Conservation (phyloP, 2,329 filamentous ascomycete genomes). For the Colletotrichum sp. region DNA sequence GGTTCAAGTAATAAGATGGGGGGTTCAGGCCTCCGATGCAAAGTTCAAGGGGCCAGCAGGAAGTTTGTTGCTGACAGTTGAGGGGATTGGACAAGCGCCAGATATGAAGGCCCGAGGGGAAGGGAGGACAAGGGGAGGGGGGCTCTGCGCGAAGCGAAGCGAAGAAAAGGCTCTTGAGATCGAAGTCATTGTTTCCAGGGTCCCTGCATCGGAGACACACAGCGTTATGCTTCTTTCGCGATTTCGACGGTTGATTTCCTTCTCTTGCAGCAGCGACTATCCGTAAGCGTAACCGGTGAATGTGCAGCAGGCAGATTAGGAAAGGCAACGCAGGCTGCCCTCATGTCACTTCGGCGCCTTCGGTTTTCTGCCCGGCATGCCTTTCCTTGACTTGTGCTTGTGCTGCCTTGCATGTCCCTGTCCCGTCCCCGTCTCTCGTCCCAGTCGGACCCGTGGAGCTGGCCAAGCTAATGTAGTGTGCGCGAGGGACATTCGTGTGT, state of each 20-base stretch:
- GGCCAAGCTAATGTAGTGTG: constrained; percentile 10
- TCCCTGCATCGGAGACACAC: constrained; percentile 11
- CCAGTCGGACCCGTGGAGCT: constrained; percentile 8
- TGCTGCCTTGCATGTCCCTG: constrained; percentile 1
- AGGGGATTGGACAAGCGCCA: neutral
- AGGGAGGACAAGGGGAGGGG: neutral
- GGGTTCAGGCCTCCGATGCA: neutral
- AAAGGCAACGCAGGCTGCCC: neutral
- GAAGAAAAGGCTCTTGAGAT: neutral
- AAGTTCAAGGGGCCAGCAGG: neutral
- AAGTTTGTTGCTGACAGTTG: neutral
- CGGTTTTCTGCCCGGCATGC: neutral
- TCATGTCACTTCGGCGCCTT: neutral
- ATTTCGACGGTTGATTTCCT: neutral
- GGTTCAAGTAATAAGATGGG: neutral
- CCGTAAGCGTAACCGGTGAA: neutral
- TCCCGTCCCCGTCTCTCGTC: neutral
- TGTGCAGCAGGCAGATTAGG: neutral
- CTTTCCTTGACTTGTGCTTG: neutral
- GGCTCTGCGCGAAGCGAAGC: neutral
- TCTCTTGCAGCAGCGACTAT: neutral
- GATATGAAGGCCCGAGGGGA: neutral
- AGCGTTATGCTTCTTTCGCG: neutral
- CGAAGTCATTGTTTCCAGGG: neutral
- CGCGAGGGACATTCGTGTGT: neutral